Percentiles rank a stretch among this genome's conserved stretches.
phyloP scores from a whole-genome alignment of 1,139 yeast species.

The Taphrina pruni region DNA sequence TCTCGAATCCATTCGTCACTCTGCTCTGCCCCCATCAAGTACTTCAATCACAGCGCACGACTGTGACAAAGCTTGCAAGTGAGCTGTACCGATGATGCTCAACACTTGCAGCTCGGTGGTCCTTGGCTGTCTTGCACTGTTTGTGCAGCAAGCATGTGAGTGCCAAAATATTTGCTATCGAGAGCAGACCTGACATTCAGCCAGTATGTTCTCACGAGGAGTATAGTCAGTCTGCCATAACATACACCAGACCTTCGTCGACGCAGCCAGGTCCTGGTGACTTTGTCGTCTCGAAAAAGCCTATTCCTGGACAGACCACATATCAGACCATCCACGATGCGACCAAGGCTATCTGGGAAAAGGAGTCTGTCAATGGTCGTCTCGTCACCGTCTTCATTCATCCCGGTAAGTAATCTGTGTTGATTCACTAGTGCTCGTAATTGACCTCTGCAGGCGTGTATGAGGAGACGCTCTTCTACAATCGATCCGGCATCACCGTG shows the following conservation, averaged over 20 bases:
- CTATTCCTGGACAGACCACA: slow-evolving; percentile 4
- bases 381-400: slow-evolving; percentile 16
- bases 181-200: not conserved
- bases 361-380: slow-evolving; percentile 7
- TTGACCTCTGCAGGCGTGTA: not conserved
- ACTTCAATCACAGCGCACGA: too few relatives aligned
- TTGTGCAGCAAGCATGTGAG: slow-evolving; percentile 9
- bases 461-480: slow-evolving; percentile 16
- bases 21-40: too few relatives aligned
- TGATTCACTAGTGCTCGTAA: not conserved
- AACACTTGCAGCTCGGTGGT: not conserved
- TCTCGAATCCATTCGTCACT: too few relatives aligned
- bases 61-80: too few relatives aligned
- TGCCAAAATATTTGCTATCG: not conserved
- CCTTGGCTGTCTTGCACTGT: not conserved
- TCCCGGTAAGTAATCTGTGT: not conserved
- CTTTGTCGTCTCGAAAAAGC: slow-evolving; percentile 19
- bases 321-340: slow-evolving; percentile 7
- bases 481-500: slow-evolving; percentile 25
- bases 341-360: slow-evolving; percentile 11
- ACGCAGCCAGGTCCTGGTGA: slow-evolving; percentile 1
- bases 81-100: not conserved
- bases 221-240: not conserved
- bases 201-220: slow-evolving; percentile 4
- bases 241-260: not conserved